A percentile compares a stretch with the other conserved stretches of the same genome.
Evolutionary conservation across 2,329 filamentous ascomycete genomes (phyloP).

Genomic region (Aspergillus pseudonomiae): DNA sequence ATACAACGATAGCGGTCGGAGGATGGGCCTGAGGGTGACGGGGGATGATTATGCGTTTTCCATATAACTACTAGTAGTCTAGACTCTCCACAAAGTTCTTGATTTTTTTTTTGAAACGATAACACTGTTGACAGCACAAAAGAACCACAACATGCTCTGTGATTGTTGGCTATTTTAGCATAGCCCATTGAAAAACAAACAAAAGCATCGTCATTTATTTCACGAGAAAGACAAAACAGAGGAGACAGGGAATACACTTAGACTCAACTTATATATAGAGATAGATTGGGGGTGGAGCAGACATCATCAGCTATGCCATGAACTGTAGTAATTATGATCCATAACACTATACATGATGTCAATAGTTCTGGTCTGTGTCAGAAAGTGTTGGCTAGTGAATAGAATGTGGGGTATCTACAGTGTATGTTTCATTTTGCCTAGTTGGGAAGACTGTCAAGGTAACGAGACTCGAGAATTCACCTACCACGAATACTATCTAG

Average conservation of each 20-base stretch:
- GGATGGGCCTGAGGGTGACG: constrained; percentile 35
- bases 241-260: neutral
- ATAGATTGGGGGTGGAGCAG: neutral
- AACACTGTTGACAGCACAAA: constrained; percentile 20
- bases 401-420: neutral
- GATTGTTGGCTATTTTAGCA: neutral
- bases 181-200: neutral
- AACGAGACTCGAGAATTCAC: neutral
- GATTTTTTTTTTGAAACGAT: constrained; percentile 24
- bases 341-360: neutral
- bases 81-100: constrained; percentile 27
- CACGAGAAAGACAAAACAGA: neutral
- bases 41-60: constrained; percentile 39
- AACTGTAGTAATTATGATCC: neutral
- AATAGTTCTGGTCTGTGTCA: neutral
- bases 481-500: neutral
- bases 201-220: neutral
- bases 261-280: neutral
- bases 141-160: neutral
- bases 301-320: neutral
- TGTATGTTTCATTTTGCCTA: neutral
- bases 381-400: neutral
- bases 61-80: constrained; percentile 34
- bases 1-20: constrained; percentile 41
- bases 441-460: neutral